Evolutionary conservation across 306 rosid species (phyloP).

Genomic region (Pyrus bretschneideri): DNA sequence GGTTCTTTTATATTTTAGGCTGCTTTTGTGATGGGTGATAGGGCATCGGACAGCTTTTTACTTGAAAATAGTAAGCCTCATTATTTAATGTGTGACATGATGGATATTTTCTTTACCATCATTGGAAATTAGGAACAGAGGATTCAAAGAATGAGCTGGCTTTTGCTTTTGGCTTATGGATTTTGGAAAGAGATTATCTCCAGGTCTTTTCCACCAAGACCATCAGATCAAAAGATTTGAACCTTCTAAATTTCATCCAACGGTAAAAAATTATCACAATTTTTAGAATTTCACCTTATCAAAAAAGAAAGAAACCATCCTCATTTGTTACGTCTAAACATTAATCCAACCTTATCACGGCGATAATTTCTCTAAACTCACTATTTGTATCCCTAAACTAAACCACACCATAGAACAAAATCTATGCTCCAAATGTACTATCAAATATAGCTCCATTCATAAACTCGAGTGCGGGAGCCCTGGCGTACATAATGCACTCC

Average conservation of each 20-base stretch:
- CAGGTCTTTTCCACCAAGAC: accelerated
- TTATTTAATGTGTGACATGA: background rate
- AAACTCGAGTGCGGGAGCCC: background rate
- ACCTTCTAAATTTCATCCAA: too few species aligned
- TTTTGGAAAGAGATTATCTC: too few species aligned
- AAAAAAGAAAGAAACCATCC: background rate
- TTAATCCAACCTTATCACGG: background rate
- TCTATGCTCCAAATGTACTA: background rate
- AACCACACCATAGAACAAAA: background rate
- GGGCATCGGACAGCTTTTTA: background rate
- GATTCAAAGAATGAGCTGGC: constrained; percentile 2
- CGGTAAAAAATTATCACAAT: too few species aligned
- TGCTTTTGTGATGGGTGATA: background rate
- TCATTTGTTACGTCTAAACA: background rate
- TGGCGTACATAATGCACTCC: background rate
- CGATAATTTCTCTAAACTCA: background rate
- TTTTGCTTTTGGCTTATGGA: background rate
- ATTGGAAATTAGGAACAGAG: background rate
- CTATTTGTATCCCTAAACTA: background rate
- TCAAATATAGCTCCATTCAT: background rate
- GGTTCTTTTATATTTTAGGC: background rate
- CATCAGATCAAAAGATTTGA: accelerated
- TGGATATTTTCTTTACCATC: background rate
- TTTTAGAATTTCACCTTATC: background rate
- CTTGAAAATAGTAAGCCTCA: background rate